These are phyloP conservation scores for Coccomyxa subellipsoidea DNA, from an alignment of 163 green algal species.

Conservation along the genomic window DNA sequence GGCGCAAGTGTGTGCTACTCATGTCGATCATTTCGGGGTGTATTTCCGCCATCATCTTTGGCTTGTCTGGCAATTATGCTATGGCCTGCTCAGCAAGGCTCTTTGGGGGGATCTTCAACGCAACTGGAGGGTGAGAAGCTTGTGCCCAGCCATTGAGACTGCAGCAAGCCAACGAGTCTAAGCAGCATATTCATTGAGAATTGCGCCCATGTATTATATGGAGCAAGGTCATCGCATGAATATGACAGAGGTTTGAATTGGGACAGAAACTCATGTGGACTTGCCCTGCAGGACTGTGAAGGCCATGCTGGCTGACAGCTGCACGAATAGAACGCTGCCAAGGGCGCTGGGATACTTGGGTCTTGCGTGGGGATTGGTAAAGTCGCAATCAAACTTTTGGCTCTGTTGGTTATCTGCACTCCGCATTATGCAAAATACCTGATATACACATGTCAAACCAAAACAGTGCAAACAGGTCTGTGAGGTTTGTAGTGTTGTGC, in stretches of 20 bases:
- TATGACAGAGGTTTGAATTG: too few species aligned
- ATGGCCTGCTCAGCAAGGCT: background rate
- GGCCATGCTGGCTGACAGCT: background rate
- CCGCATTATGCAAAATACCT: too few species aligned
- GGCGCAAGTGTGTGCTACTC: background rate
- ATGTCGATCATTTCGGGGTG: background rate
- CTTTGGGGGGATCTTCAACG: background rate
- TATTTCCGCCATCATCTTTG: background rate
- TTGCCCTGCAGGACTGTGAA: conserved; percentile 3
- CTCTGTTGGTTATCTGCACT: background rate
- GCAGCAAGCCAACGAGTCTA: too few species aligned
- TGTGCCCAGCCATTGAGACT: too few species aligned
- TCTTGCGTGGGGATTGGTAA: background rate
- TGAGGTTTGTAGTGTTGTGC: too few species aligned
- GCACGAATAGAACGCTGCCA: background rate
- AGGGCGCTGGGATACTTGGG: background rate
- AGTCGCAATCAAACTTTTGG: background rate
- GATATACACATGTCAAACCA: too few species aligned
- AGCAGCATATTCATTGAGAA: too few species aligned
- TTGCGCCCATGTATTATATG: too few species aligned
- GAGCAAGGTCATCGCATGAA: background rate
- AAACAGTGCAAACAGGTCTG: background rate
- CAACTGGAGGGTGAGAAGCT: background rate
- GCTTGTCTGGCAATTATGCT: background rate
- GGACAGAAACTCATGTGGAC: background rate